These are phyloP conservation scores for Penicillium sp. DNA, from an alignment of 2,329 filamentous ascomycete species.

Conservation along the genomic window DNA sequence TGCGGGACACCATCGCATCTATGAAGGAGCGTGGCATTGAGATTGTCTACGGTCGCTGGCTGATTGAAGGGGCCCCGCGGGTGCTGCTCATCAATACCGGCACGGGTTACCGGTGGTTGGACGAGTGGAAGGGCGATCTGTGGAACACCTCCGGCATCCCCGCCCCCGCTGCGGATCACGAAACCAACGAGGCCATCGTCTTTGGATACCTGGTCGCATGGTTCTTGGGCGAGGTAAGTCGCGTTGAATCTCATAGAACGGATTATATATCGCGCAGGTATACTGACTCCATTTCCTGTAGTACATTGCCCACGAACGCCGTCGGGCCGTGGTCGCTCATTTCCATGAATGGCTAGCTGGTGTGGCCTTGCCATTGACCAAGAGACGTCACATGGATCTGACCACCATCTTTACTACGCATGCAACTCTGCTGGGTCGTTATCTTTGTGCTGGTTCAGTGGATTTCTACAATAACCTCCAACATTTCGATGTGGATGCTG, in stretches of 20 bases:
- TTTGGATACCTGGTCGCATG: slow-evolving; percentile 97
- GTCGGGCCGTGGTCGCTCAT: slow-evolving; percentile 89
- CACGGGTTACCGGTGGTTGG: slow-evolving; percentile 83
- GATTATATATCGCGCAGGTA: not conserved
- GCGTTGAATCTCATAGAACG: slow-evolving; percentile 2
- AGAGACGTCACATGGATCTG: slow-evolving; percentile 91
- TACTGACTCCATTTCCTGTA: slow-evolving; percentile 39
- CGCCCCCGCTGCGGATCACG: slow-evolving; percentile 84
- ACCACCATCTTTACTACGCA: slow-evolving; percentile 99
- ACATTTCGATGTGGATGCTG: slow-evolving; percentile 91
- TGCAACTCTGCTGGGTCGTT: slow-evolving; percentile 89
- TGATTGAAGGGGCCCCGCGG: slow-evolving; percentile 92
- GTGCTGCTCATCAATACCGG: slow-evolving; percentile 94
- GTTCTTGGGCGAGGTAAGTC: slow-evolving; percentile 89
- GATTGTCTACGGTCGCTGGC: slow-evolving; percentile 91
- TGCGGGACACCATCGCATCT: slow-evolving; percentile 79
- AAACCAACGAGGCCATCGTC: slow-evolving; percentile 96
- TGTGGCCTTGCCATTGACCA: slow-evolving; percentile 85
- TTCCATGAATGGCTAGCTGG: slow-evolving; percentile 99
- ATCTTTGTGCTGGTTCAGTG: slow-evolving; percentile 94
- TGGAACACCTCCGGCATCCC: slow-evolving; percentile 93
- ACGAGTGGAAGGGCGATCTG: slow-evolving; percentile 96
- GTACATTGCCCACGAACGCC: slow-evolving; percentile 93
- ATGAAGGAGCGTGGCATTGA: slow-evolving; percentile 92
- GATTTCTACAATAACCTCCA: slow-evolving; percentile 99